These are phyloP conservation scores for Lolium multiflorum DNA, from an alignment of 176 grass and related monocot species.

Conservation along the genomic window DNA sequence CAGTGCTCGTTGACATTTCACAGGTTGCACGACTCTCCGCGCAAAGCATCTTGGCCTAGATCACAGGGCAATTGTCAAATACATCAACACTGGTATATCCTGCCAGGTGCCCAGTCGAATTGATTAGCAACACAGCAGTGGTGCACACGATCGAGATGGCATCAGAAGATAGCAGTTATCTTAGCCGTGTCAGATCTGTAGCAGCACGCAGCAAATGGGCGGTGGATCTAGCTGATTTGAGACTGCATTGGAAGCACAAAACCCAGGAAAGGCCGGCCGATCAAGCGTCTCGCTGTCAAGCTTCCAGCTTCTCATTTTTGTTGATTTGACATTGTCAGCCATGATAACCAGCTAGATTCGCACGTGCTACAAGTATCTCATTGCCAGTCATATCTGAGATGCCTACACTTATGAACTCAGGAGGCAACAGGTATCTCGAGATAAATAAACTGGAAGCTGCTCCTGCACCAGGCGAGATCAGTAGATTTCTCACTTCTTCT, in stretches of 20 bases:
- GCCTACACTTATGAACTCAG: too few species aligned
- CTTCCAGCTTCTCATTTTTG: background rate
- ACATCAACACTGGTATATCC: too few species aligned
- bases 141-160: slow-evolving; percentile 12
- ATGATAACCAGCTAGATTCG: background rate
- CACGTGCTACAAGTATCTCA: background rate
- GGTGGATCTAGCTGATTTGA: background rate
- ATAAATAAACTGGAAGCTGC: background rate
- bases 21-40: background rate
- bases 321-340: too few species aligned
- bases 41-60: slow-evolving; percentile 24
- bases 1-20: slow-evolving; percentile 26
- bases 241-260: background rate
- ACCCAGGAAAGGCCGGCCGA: slow-evolving; percentile 1
- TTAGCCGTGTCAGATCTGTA: background rate
- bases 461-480: background rate
- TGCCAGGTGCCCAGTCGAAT: background rate
- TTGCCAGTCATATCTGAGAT: too few species aligned
- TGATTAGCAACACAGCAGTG: background rate
- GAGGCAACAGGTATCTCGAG: background rate
- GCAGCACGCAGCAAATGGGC: background rate
- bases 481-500: background rate
- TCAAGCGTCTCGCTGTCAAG: slow-evolving; percentile 23
- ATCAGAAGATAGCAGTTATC: background rate
- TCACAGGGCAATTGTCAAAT: background rate